phyloP scores from a whole-genome alignment of 345 rosid genomes.

The Eucalyptus pauciflora region DNA sequence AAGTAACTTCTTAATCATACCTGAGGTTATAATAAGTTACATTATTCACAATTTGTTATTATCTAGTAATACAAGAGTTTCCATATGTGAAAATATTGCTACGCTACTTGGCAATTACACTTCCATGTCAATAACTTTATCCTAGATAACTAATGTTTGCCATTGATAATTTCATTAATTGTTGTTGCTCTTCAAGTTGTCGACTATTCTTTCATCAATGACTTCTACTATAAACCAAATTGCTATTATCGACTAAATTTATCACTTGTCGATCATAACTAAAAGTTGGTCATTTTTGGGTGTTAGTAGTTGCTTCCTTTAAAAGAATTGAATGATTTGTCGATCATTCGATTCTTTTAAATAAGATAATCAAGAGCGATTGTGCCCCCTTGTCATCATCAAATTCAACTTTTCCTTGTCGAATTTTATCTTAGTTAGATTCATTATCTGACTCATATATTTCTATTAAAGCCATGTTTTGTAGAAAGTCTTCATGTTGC shows the following conservation, averaged over 20 bases:
- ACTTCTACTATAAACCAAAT: neutral
- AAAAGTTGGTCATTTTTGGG: neutral
- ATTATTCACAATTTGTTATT: neutral
- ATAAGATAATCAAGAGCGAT: no score
- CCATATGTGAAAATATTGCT: accelerated
- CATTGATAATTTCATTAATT: neutral
- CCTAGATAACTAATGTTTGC: accelerated
- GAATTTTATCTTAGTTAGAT: neutral
- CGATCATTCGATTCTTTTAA: neutral
- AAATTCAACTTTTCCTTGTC: no score
- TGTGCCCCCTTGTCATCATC: no score
- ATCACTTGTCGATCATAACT: neutral
- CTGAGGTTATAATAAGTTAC: neutral
- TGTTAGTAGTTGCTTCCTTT: neutral
- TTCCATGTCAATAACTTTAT: accelerated
- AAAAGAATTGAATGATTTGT: no score
- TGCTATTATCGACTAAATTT: neutral
- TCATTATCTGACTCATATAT: neutral
- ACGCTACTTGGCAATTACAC: accelerated
- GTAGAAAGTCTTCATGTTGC: accelerated
- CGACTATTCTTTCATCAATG: accelerated
- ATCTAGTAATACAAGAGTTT: neutral
- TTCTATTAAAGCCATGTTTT: neutral
- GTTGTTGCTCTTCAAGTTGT: neutral
- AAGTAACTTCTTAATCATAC: accelerated